These are phyloP conservation scores for Trichaptum fuscoviolaceum DNA, from an alignment of 768 basidiomycete genomes.

Conservation along the genomic window DNA sequence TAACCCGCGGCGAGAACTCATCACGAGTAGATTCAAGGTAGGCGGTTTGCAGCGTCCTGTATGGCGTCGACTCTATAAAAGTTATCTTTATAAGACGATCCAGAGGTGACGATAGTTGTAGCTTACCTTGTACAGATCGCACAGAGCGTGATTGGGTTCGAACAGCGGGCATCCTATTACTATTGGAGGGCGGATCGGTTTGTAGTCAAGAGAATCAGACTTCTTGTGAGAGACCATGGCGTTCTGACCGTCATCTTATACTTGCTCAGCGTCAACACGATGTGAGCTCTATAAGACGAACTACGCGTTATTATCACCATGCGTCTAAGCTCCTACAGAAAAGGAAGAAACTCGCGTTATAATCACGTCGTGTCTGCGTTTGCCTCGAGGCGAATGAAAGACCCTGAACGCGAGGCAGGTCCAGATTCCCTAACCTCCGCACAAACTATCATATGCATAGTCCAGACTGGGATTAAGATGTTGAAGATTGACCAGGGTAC, in stretches of 20 bases:
- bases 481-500: background rate
- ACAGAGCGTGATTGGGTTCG: background rate
- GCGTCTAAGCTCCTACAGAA: background rate
- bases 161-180: background rate
- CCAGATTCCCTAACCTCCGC: background rate
- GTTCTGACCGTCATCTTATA: background rate
- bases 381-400: background rate
- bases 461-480: background rate
- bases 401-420: background rate
- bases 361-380: background rate
- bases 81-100: background rate
- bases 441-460: background rate
- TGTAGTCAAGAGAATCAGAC: background rate
- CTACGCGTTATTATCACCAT: conserved; percentile 1
- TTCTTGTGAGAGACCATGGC: background rate
- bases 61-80: background rate
- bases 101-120: background rate
- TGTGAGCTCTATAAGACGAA: background rate
- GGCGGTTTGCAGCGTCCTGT: background rate
- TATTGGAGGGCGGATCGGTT: background rate
- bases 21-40: background rate
- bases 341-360: background rate
- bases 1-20: background rate
- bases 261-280: background rate
- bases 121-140: background rate